Conservation (phyloP, 1,284 basidiomycete genomes). For the Laetiporus sulphureus region DNA sequence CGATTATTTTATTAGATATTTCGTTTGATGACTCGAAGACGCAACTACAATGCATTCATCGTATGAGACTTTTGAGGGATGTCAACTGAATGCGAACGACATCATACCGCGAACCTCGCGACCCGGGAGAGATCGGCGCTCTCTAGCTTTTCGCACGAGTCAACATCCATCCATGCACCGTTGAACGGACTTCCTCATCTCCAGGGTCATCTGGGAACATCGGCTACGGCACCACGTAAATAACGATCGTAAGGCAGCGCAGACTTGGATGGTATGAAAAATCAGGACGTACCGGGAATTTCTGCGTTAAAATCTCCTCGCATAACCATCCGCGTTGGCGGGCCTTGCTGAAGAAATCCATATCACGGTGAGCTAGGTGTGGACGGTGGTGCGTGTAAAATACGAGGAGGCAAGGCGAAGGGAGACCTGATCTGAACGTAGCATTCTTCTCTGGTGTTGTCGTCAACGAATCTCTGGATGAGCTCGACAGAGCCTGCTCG, state of each 20-base stretch:
- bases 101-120: no score
- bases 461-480: no score
- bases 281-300: constrained; percentile 44
- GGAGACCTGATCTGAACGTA: neutral
- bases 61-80: no score
- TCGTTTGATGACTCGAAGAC: no score
- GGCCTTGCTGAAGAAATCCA: constrained; percentile 79
- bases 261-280: neutral
- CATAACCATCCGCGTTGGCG: constrained; percentile 66
- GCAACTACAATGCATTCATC: no score
- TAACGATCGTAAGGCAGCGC: neutral
- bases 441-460: neutral
- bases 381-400: constrained; percentile 94
- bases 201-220: constrained; percentile 89
- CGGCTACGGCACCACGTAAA: constrained; percentile 35
- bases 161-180: constrained; percentile 75
- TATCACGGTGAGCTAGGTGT: constrained; percentile 77
- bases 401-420: constrained; percentile 62
- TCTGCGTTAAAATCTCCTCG: constrained; percentile 65
- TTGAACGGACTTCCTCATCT: constrained; percentile 63
- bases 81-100: no score
- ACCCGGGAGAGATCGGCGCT: no score
- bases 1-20: no score
- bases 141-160: no score
- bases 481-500: constrained; percentile 39